These are phyloP conservation scores for Hanseniaspora occidentalis DNA, from an alignment of 805 yeast species.

Conservation along the genomic window DNA sequence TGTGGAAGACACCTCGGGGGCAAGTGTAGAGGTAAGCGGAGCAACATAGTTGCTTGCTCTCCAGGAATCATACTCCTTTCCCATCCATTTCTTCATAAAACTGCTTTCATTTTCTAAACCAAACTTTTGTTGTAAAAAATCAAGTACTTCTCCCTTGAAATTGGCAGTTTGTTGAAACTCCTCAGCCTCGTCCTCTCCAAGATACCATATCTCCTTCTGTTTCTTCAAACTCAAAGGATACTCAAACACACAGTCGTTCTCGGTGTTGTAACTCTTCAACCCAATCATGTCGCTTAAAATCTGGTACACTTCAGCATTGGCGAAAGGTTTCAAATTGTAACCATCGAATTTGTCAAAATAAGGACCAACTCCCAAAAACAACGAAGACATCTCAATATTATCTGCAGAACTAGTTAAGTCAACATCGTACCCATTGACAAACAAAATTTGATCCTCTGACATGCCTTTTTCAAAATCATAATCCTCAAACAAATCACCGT, in stretches of 20 bases:
- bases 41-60: background rate
- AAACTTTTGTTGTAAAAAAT: background rate
- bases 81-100: background rate
- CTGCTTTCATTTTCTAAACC: conserved; percentile 3
- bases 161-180: conserved; percentile 15
- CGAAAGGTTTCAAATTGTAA: conserved; percentile 40
- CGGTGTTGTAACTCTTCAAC: conserved; percentile 31
- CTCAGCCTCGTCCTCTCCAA: conserved; percentile 36
- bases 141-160: background rate
- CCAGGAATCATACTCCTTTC: background rate
- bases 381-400: conserved; percentile 63
- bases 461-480: background rate
- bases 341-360: conserved; percentile 33
- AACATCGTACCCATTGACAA: background rate
- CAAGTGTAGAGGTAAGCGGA: background rate
- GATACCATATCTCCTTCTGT: conserved; percentile 18
- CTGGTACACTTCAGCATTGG: conserved; percentile 62
- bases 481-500: too few species aligned
- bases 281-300: conserved; percentile 56
- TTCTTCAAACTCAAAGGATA: conserved; percentile 4
- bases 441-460: too few species aligned
- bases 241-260: conserved; percentile 43
- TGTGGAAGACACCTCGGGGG: too few species aligned
- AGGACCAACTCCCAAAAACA: conserved; percentile 75
- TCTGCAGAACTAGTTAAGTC: conserved; percentile 39